phyloP scores from a whole-genome alignment of 169 alveolate species.

The Eimeria necatrix region DNA sequence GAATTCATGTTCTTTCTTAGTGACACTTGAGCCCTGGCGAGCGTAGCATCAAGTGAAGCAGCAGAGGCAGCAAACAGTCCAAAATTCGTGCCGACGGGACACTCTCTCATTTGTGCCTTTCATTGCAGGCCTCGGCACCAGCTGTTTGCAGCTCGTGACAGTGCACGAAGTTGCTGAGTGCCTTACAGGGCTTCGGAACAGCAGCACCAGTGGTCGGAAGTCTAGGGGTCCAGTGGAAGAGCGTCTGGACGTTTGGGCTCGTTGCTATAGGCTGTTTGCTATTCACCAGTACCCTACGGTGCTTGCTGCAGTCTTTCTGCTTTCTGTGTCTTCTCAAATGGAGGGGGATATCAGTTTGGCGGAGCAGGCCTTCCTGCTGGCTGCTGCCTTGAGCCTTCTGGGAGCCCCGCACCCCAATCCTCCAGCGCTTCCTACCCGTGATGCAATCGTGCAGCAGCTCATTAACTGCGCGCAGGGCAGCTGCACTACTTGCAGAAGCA shows the following conservation, averaged over 20 bases:
- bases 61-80: not conserved
- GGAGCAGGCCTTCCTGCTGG: constrained; percentile 74
- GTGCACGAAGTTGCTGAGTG: constrained; percentile 46
- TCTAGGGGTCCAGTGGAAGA: constrained; percentile 29
- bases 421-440: constrained; percentile 14
- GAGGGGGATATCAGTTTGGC: constrained; percentile 63
- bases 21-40: not conserved
- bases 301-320: constrained; percentile 69
- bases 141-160: constrained; percentile 56
- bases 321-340: constrained; percentile 52
- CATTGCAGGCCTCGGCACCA: constrained; percentile 34
- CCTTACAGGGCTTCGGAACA: constrained; percentile 39
- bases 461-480: constrained; percentile 58
- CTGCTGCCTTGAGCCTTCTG: constrained; percentile 72
- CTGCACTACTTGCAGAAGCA: constrained; percentile 42
- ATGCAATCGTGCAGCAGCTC: constrained; percentile 47
- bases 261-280: constrained; percentile 35
- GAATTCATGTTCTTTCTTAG: not conserved
- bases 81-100: too few relatives aligned
- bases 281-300: constrained; percentile 56
- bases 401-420: not conserved
- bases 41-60: not conserved
- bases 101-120: not conserved
- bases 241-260: constrained; percentile 62
- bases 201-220: not conserved